Evolutionary conservation across 148 eudicot genomes (phyloP), one percentile per base, ranked within the genome.

Genomic region (Fagopyrum esculentum): DNA sequence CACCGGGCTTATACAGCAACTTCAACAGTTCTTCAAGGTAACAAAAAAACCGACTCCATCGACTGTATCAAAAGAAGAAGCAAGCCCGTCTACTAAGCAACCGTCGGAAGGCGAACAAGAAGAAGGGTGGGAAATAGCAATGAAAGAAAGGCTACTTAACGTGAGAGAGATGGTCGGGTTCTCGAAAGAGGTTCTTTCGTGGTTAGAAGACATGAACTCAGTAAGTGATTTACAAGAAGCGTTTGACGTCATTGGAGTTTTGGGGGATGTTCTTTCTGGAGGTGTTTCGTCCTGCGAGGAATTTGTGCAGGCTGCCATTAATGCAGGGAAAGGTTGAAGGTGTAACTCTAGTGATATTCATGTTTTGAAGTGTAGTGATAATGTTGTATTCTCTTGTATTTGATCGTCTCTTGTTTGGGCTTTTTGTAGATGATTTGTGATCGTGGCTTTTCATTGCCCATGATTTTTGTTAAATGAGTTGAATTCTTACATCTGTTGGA

Each of bases 1-100:
- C 75, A 89, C 94, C 1, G 99, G 99, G 72, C 82, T 95, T 79
- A 89, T 95, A 15, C 98, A 92, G 90, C 98, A 95, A 84, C 84
- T 95, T 55, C 99, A 95, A 81, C 78, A 77, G 47, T 90, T 86
- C 76, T 90, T 95, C 84, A 95, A 95, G 83, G 86, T 87, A 2
- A 82, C 40, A 35, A 35, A 79, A 71, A 89, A 87, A 77, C 77
- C 90, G 0, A 22, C 82, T 19, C 13, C 71, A 0, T 6, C 63
- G 71, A 46, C 45, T 16, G 15, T 16, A 54, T 35, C 50, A 50
- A 79, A 77, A 49, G 82, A 82, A n/a, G 75, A 64, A 45, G 69
- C 47, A 40, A 46, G 46, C 19, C 71, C 71, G 11, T n/a, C 87
- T 10, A 66, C 86, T 5, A 76, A 64, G 77, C 85, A 82, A 50